phyloP scores from a whole-genome alignment of 495 filamentous ascomycete genomes.

The Penicillium flavigenum region DNA sequence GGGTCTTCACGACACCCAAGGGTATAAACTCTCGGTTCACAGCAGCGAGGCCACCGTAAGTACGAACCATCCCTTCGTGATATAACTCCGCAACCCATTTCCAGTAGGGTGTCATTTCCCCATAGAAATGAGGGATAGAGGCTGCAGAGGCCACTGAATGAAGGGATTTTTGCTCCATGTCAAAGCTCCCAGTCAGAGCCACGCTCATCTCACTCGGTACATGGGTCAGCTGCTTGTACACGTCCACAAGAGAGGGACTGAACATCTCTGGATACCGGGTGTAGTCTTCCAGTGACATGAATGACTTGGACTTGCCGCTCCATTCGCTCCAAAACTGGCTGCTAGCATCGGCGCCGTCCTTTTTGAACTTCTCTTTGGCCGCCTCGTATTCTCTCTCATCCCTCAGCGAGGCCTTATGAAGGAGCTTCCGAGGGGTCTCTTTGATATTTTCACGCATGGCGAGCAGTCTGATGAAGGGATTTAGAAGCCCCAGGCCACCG shows the following conservation, averaged over 20 bases:
- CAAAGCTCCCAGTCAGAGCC: constrained; percentile 28
- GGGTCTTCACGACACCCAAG: constrained; percentile 63
- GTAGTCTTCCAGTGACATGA: constrained; percentile 57
- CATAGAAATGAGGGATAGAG: constrained; percentile 35
- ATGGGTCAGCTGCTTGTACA: constrained; percentile 39
- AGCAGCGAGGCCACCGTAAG: constrained; percentile 62
- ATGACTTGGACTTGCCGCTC: constrained; percentile 31
- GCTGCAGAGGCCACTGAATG: constrained; percentile 14
- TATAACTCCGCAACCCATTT: constrained; percentile 62
- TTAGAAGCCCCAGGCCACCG: constrained; percentile 57
- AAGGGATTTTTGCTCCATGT: constrained; percentile 27
- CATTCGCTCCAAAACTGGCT: constrained; percentile 16
- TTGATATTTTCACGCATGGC: constrained; percentile 54
- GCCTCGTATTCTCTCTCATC: constrained; percentile 48
- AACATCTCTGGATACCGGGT: constrained; percentile 50
- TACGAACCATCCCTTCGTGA: constrained; percentile 55
- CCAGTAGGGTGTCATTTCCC: constrained; percentile 57
- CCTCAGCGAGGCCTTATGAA: constrained; percentile 46
- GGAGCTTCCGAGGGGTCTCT: constrained; percentile 40
- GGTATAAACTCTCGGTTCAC: constrained; percentile 62
- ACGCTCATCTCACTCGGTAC: constrained; percentile 41
- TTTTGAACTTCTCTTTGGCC: constrained; percentile 47
- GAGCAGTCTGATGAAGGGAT: constrained; percentile 55
- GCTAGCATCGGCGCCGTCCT: constrained; percentile 17
- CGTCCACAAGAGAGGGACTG: constrained; percentile 29